A percentile compares a stretch with the other conserved stretches of the same genome.
These are phyloP conservation scores for Zoysia pacifica DNA, from an alignment of 176 grass and related monocot genomes.

Conservation along the genomic window DNA sequence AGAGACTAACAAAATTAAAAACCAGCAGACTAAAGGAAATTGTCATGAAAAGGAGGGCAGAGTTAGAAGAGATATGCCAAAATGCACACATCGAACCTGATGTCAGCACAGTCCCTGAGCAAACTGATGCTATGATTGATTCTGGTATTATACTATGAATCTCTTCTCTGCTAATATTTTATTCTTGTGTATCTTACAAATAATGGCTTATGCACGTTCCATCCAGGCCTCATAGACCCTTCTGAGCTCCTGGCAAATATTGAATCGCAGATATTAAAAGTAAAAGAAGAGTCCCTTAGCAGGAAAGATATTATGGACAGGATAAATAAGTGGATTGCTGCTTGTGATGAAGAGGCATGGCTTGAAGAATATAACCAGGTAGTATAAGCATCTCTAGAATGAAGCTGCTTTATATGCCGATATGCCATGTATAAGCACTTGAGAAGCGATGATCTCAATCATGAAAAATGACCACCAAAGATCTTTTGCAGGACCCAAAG, in stretches of 20 bases:
- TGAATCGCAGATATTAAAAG: slow-evolving; percentile 81
- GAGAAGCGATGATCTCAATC: slow-evolving; percentile 2
- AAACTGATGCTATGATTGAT: slow-evolving; percentile 82
- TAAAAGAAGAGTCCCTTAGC: slow-evolving; percentile 81
- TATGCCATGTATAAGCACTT: not conserved
- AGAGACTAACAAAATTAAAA: slow-evolving; percentile 81
- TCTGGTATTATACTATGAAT: slow-evolving; percentile 57
- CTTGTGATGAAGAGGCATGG: slow-evolving; percentile 92
- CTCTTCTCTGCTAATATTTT: slow-evolving; percentile 12
- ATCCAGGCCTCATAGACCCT: slow-evolving; percentile 80
- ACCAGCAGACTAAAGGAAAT: slow-evolving; percentile 88
- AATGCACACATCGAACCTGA: slow-evolving; percentile 89
- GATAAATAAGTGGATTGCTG: slow-evolving; percentile 90
- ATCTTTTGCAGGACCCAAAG: slow-evolving; percentile 67
- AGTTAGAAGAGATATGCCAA: slow-evolving; percentile 92
- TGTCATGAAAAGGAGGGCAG: slow-evolving; percentile 70
- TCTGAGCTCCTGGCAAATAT: slow-evolving; percentile 84
- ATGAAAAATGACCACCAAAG: slow-evolving; percentile 31
- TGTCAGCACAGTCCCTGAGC: slow-evolving; percentile 71
- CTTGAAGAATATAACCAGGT: slow-evolving; percentile 99
- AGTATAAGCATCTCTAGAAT: slow-evolving; percentile 22
- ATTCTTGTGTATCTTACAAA: slow-evolving; percentile 2
- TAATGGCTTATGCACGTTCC: not conserved
- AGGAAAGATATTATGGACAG: slow-evolving; percentile 95
- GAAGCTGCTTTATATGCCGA: slow-evolving; percentile 4